These are phyloP conservation scores for Penicillium turbatum DNA, from an alignment of 495 filamentous ascomycete genomes.

Conservation along the genomic window DNA sequence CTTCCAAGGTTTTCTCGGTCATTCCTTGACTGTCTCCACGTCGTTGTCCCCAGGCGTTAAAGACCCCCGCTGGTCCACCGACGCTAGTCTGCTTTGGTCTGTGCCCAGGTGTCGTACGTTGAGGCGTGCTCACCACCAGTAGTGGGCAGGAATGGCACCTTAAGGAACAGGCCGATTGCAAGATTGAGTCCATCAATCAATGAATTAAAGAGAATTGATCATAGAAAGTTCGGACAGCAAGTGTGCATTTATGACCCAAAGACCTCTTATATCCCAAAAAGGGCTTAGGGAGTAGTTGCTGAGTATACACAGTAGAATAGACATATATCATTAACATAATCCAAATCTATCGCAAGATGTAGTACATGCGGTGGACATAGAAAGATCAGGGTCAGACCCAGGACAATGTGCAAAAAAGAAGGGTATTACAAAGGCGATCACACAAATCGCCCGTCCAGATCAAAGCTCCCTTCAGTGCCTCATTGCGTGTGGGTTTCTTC, in stretches of 20 bases:
- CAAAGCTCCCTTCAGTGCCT: background rate
- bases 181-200: too few relatives aligned
- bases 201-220: too few relatives aligned
- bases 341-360: constrained; percentile 1
- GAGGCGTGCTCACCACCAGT: too few relatives aligned
- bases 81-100: background rate
- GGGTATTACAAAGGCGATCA: background rate
- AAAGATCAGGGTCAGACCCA: constrained; percentile 18
- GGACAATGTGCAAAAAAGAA: background rate
- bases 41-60: background rate
- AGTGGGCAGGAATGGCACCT: too few relatives aligned
- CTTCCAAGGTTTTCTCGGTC: background rate
- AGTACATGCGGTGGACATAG: background rate
- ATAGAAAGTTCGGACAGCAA: too few relatives aligned
- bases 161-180: too few relatives aligned
- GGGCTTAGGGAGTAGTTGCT: background rate
- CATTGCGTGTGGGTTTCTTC: background rate
- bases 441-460: background rate
- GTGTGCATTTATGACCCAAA: too few relatives aligned
- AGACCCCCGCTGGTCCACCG: background rate
- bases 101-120: too few relatives aligned
- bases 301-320: background rate
- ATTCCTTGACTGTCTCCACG: background rate
- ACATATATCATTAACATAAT: constrained; percentile 6
- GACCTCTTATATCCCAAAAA: background rate